Base-by-base conservation (phyloP, 163 green algal species). In the Coccomyxa subellipsoidea region DNA sequence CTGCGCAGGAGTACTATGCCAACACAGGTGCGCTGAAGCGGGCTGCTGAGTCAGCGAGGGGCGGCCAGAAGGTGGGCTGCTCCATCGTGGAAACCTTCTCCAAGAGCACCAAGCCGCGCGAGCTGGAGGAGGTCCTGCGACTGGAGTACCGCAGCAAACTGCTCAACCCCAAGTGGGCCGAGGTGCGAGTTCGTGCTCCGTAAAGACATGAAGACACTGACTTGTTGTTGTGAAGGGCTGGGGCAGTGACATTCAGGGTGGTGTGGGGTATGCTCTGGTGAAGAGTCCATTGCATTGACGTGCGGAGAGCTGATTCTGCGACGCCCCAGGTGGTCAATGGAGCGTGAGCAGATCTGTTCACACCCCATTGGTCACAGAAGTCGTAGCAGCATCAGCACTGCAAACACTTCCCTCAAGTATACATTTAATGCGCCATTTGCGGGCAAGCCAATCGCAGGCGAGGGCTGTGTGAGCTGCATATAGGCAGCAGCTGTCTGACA, bases 71-170 rank as follows among this genome's bases (percentile, higher is more conserved):
- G 31, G 85, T 93, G 36, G 88, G 80, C 0, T 93, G 81, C 87
- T 93, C 71, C 73, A 92, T 98, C 31, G 90, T 98, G 25, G 94
- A 98, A 88, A 90, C 88, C 7, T 96, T 95, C 72, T 87, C 90
- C 75, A 86, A 89, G 83, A 87, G 94, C 38, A 84, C 87, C 31
- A 86, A 79, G 73, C 90, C 92, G 0, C 85, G 89, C 25, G 95
- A 99, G 89, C 88, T 99, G 35, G 91, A 97, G 75, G 91, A 96
- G 69, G 96, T 96, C 81, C 90, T 99, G 78, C 86, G 94, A 21
- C 86, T 98, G 36, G 96, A 99, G 90, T 99, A 99, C 89, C 86
- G 96, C 54, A 92, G 86, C 81, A 98, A 97, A 91, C 92, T 99
- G 80, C 90, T 99, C 40, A 99, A 99, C 87, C 96, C 96, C 2